Conservation (phyloP, 768 basidiomycete genomes). For the Lyophyllum decastes region DNA sequence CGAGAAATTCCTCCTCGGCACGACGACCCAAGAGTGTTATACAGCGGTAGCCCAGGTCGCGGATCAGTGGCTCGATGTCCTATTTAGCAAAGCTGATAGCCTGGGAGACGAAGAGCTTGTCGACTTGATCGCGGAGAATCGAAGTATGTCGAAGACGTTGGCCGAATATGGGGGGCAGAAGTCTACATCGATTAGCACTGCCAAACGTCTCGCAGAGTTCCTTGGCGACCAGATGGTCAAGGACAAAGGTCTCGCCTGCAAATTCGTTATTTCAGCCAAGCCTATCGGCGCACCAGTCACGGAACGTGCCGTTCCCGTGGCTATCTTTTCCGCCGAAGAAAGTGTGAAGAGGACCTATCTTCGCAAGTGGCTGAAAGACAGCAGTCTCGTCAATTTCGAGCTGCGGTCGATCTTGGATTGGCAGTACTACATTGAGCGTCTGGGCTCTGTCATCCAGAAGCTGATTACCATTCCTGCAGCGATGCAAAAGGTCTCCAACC, state of each 20-base stretch:
- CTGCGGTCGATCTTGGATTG: slow-evolving; percentile 95
- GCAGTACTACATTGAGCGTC: slow-evolving; percentile 96
- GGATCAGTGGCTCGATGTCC: slow-evolving; percentile 95
- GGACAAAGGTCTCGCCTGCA: slow-evolving; percentile 98
- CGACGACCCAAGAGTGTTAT: slow-evolving; percentile 95
- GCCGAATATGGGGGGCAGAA: slow-evolving; percentile 97
- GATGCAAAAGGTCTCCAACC: slow-evolving; percentile 95
- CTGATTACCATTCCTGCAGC: slow-evolving; percentile 99
- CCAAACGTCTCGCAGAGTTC: slow-evolving; percentile 93
- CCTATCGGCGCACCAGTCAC: slow-evolving; percentile 94
- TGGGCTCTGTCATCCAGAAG: slow-evolving; percentile 98
- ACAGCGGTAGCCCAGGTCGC: slow-evolving; percentile 91
- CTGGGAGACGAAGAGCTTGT: slow-evolving; percentile 91
- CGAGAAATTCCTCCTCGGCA: slow-evolving; percentile 93
- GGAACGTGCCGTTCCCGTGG: slow-evolving; percentile 94
- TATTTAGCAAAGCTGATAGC: slow-evolving; percentile 81
- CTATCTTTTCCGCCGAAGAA: slow-evolving; percentile 97
- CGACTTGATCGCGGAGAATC: slow-evolving; percentile 97
- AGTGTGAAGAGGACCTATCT: slow-evolving; percentile 87
- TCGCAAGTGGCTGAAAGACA: slow-evolving; percentile 97
- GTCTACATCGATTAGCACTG: slow-evolving; percentile 97
- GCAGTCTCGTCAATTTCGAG: slow-evolving; percentile 82
- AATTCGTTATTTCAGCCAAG: slow-evolving; percentile 96
- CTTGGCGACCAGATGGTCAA: slow-evolving; percentile 98
- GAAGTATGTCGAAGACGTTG: slow-evolving; percentile 96